phyloP scores from a whole-genome alignment of 2,329 filamentous ascomycete species.

The Verruconis gallopava region DNA sequence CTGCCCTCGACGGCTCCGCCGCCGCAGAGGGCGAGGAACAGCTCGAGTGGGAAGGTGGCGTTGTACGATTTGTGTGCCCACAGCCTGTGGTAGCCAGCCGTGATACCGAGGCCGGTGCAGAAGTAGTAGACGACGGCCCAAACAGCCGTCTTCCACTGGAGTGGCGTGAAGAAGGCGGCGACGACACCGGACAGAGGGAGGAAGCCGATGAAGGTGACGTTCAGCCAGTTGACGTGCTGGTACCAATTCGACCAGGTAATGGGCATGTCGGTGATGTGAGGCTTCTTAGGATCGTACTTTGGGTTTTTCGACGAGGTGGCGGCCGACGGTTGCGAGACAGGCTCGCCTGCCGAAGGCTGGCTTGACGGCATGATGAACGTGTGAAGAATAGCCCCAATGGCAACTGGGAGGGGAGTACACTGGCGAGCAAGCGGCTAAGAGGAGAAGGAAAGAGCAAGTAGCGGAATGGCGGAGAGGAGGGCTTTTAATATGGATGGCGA shows the following conservation, averaged over 20 bases:
- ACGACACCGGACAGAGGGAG: conserved; percentile 65
- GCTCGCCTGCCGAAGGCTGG: not conserved
- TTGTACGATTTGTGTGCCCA: conserved; percentile 36
- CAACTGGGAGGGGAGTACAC: not conserved
- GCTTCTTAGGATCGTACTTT: conserved; percentile 50
- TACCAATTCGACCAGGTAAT: conserved; percentile 79
- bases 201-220: conserved; percentile 66
- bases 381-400: too few species aligned
- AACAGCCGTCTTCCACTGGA: conserved; percentile 57
- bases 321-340: too few species aligned
- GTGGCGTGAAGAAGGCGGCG: conserved; percentile 66
- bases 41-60: conserved; percentile 30
- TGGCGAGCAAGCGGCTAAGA: not conserved
- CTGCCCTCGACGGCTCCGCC: conserved; percentile 37
- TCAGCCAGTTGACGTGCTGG: conserved; percentile 90
- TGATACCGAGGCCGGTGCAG: conserved; percentile 58
- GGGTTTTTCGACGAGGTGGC: conserved; percentile 9
- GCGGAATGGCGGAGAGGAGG: too few species aligned
- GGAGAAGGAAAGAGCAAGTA: too few species aligned
- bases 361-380: not conserved
- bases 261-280: conserved; percentile 72
- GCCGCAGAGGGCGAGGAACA: conserved; percentile 36
- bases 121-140: conserved; percentile 75
- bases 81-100: conserved; percentile 25
- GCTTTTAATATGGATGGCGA: too few species aligned